Base-by-base conservation (phyloP, 1,284 basidiomycete species). In the Ustilago loliicola region DNA sequence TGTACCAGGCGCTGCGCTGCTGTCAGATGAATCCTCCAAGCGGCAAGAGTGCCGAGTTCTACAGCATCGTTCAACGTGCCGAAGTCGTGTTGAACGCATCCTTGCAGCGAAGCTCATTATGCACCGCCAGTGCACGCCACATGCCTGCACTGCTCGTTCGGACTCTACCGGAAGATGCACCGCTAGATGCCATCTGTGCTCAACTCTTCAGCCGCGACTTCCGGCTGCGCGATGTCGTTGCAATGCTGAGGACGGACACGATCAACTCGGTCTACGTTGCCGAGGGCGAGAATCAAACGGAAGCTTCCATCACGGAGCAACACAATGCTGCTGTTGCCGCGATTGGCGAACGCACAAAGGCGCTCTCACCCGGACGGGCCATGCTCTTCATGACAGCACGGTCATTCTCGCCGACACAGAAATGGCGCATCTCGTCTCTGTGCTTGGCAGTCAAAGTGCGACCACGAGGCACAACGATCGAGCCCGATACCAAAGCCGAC, bases 1-100 rank as follows among this genome's bases (percentile, higher is more conserved):
- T 98, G 5, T 88, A 91, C 61, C 96, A 98, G 86, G 93, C 93
- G 6, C 88, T 93, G 27, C 88, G 94, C 61, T 91, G 92, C 11
- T 94, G 93, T 79, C 94, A 96, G 81, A 87, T 92, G 15, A 89
- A 91, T 0, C 94, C 95, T 1, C 91, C 92, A 0, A 88, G 89
- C 7, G 89, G 91, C 66, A 95, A 93, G 93, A 89, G 91, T 0
- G 83, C 90, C 8, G 89, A 89, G 9, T 91, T 92, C 48, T 97
- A 94, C 84, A 88, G 89, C 15, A 89, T 94, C 2, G 90, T 96
- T 63, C 92, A 92, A 6, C 89, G 96, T 36, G 90, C 91, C 61
- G 96, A 98, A 83, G 88, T 97, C 15, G 88, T 87, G 25, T 51
- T 72, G 50, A 80, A 79, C 21, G 40, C 56, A 23, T 69, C 40